Evolutionary conservation across 2,329 filamentous ascomycete genomes (phyloP).

Genomic region (Ophiostoma angusticollis): DNA sequence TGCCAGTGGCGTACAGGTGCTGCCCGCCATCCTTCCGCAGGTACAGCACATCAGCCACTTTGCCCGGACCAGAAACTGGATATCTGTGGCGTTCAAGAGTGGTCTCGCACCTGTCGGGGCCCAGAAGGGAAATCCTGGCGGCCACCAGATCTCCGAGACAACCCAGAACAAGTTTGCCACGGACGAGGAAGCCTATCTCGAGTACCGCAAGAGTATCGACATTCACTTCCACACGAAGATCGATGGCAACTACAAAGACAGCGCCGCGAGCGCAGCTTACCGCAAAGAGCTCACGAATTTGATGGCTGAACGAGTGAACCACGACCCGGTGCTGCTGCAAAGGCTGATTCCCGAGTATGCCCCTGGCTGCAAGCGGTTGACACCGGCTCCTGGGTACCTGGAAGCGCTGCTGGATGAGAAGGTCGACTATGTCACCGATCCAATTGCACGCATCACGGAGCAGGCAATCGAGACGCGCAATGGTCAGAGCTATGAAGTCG

Average conservation of each 20-base stretch:
- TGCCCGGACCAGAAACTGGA: conserved; percentile 10
- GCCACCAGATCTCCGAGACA: background rate
- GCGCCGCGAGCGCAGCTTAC: conserved; percentile 1
- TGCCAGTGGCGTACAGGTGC: conserved; percentile 10
- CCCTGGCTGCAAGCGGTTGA: conserved; percentile 16
- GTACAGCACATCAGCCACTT: conserved; percentile 9
- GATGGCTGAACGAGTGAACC: conserved; percentile 5
- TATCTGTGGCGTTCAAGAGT: conserved; percentile 4
- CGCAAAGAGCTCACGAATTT: background rate
- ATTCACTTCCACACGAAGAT: conserved; percentile 3
- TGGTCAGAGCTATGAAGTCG: conserved; percentile 18
- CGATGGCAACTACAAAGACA: background rate
- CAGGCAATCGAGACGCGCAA: conserved; percentile 18
- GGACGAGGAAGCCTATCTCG: background rate
- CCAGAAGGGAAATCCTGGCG: background rate
- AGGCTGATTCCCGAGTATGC: conserved; percentile 14
- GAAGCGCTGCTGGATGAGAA: conserved; percentile 17
- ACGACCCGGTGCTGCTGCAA: conserved; percentile 3
- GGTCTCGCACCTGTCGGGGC: background rate
- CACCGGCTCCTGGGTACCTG: conserved; percentile 17
- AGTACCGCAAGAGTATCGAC: conserved; percentile 1
- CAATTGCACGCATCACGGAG: conserved; percentile 20
- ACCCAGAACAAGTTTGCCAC: background rate
- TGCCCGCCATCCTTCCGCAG: conserved; percentile 7
- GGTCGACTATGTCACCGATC: conserved; percentile 20